Base-by-base conservation (phyloP, 768 basidiomycete genomes). In the Inosperma sp. region DNA sequence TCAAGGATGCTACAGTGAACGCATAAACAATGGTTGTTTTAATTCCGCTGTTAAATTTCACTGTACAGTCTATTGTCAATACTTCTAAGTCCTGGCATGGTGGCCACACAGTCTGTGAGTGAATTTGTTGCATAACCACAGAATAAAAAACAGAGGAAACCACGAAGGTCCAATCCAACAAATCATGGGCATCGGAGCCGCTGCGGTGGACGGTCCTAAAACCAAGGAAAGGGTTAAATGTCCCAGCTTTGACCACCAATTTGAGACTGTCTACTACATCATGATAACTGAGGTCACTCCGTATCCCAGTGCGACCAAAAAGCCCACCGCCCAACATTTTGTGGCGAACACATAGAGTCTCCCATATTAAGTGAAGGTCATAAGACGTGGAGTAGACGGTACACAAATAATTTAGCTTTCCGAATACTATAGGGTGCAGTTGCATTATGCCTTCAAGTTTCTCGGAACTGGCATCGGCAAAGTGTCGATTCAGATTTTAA, bases 201-300 rank as follows among this genome's bases (percentile, higher is more conserved):
- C 37, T 6, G 42, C 40, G 27, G 39, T 52, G 14, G 47, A 34
- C 27, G 35, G 9, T n/a, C 19, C 43, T 19, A 52, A 37, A 27
- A 56, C 58, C 5, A 59, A 58, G 16, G 56, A 57, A 17, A 56
- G 57, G 7, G 56, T 56, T 4, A 60, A 59, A 44, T 60, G 72
- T 13, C 70, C 73, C 8, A 59, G 74, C 1, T 70, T 67, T 3
- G 72, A 63, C 19, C 70, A 73, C 8, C 70, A 72, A 0, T 58
- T 76, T 16, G 71, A 78, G 63, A 73, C 67, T 33, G 72, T 69
- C 2, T 49, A 63, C 2, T 63, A 72, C 48, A 19, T 40, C 26
- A 8, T 25, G 22, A 25, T 41, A n/a, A n/a, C n/a, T n/a, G n/a
- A n/a, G n/a, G n/a, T n/a, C n/a, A n/a, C n/a, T n/a, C n/a, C n/a